phyloP scores from a whole-genome alignment of 768 basidiomycete genomes.

The Rhodosporidiobolus sp. region DNA sequence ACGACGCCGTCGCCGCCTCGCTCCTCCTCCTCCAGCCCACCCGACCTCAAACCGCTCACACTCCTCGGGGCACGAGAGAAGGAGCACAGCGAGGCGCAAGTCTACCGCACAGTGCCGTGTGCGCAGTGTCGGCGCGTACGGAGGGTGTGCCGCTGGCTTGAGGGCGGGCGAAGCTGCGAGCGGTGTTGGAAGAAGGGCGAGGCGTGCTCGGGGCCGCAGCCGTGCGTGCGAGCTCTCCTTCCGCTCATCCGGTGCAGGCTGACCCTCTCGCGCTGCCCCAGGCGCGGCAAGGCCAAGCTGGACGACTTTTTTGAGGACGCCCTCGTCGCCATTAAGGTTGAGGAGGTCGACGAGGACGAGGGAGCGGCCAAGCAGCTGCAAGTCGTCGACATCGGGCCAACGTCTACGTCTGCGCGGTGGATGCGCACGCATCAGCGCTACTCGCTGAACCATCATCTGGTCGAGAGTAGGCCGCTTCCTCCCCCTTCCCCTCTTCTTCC shows the following conservation, averaged over 20 bases:
- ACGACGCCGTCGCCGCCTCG: too few species aligned
- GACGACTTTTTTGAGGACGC: not conserved
- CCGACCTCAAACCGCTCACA: not conserved
- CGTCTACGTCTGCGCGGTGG: slow-evolving; percentile 4
- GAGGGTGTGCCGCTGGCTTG: slow-evolving; percentile 10
- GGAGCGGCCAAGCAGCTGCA: not conserved
- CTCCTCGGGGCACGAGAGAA: not conserved
- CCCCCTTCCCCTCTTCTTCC: too few species aligned
- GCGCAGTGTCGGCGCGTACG: not conserved
- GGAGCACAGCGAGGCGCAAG: not conserved
- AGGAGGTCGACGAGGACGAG: not conserved
- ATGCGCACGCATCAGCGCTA: not conserved
- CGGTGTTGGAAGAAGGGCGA: not conserved
- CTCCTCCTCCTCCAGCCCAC: not conserved
- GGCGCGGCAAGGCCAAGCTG: not conserved
- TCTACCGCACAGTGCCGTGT: not conserved
- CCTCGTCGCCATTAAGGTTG: not conserved
- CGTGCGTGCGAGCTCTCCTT: not conserved
- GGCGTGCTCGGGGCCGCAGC: not conserved
- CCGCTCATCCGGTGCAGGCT: not conserved
- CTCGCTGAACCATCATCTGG: not conserved
- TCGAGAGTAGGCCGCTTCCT: not conserved
- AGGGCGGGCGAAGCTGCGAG: not conserved
- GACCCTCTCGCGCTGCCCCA: not conserved
- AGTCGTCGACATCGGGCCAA: not conserved